Evolutionary conservation across 768 basidiomycete species (phyloP).

Genomic region (Amanita molliuscula): DNA sequence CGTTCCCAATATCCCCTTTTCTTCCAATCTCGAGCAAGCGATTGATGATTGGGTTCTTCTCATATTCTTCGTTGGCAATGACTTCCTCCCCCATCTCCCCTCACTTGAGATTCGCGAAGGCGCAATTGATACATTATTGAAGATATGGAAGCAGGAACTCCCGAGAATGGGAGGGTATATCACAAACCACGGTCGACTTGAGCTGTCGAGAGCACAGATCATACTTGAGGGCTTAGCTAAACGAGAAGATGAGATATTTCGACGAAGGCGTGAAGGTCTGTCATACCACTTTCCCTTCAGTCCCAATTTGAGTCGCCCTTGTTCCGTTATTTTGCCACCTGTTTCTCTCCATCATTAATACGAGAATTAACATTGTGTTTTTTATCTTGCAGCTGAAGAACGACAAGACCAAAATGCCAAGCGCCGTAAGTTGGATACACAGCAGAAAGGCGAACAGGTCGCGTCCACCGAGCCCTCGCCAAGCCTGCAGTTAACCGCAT

Average conservation of each 20-base stretch:
- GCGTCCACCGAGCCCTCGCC: slow-evolving; percentile 37
- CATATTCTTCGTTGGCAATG: slow-evolving; percentile 99
- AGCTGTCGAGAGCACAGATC: slow-evolving; percentile 79
- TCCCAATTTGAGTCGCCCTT: slow-evolving; percentile 9
- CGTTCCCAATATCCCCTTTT: slow-evolving; percentile 65
- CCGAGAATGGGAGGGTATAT: slow-evolving; percentile 96
- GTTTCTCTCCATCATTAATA: slow-evolving; percentile 9
- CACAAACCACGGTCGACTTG: slow-evolving; percentile 86
- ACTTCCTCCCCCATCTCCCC: slow-evolving; percentile 96
- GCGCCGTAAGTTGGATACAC: slow-evolving; percentile 62
- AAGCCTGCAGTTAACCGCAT: slow-evolving; percentile 35
- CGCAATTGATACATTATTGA: slow-evolving; percentile 93
- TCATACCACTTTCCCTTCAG: slow-evolving; percentile 15
- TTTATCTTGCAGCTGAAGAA: slow-evolving; percentile 65
- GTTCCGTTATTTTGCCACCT: slow-evolving; percentile 8
- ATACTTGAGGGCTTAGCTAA: slow-evolving; percentile 93
- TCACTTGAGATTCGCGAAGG: slow-evolving; percentile 98
- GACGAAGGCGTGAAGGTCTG: slow-evolving; percentile 84
- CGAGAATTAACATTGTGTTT: slow-evolving; percentile 15
- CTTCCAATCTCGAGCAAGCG: slow-evolving; percentile 90
- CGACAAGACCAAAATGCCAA: slow-evolving; percentile 89
- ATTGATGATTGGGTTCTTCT: slow-evolving; percentile 99
- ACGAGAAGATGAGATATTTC: slow-evolving; percentile 93
- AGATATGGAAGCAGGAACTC: slow-evolving; percentile 91
- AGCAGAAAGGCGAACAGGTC: slow-evolving; percentile 25